These are phyloP conservation scores for Coemansia guatemalensis DNA, from an alignment of 192 early-diverging fungal genomes.

Conservation along the genomic window DNA sequence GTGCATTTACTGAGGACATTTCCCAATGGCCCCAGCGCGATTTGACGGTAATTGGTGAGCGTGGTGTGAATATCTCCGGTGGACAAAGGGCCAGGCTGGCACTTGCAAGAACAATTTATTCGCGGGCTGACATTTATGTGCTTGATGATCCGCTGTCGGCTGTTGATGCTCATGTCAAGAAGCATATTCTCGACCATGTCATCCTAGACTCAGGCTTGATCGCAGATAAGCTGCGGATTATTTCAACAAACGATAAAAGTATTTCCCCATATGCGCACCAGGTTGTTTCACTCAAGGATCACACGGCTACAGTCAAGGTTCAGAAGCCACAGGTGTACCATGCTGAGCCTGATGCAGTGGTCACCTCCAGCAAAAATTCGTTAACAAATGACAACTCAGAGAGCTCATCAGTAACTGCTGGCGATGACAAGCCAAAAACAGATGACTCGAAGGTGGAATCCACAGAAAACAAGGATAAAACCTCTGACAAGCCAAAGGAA, in stretches of 20 bases:
- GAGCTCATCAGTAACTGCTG: slow-evolving; percentile 7
- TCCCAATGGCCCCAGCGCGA: slow-evolving; percentile 53
- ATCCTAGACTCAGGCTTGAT: slow-evolving; percentile 58
- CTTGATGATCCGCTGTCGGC: slow-evolving; percentile 88
- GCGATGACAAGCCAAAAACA: slow-evolving; percentile 1
- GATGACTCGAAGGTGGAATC: background rate
- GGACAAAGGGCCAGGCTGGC: slow-evolving; percentile 88
- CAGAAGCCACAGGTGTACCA: slow-evolving; percentile 19
- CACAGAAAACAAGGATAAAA: background rate
- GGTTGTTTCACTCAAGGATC: slow-evolving; percentile 69
- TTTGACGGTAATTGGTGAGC: slow-evolving; percentile 54
- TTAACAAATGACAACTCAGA: slow-evolving; percentile 13
- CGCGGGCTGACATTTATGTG: slow-evolving; percentile 72
- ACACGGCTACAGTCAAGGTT: slow-evolving; percentile 23
- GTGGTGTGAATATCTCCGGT: slow-evolving; percentile 59
- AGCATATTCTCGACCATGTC: slow-evolving; percentile 67
- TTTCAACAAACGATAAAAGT: slow-evolving; percentile 83
- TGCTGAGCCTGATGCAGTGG: background rate
- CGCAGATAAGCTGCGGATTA: slow-evolving; percentile 71
- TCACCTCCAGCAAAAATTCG: background rate
- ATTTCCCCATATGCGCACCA: slow-evolving; percentile 72
- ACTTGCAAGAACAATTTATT: slow-evolving; percentile 78
- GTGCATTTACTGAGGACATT: slow-evolving; percentile 59
- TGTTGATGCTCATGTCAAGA: slow-evolving; percentile 75
- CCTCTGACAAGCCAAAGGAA: background rate